These are phyloP conservation scores for Ophiostoma himal-ulmi DNA, from an alignment of 2,329 filamentous ascomycete species.

Conservation along the genomic window DNA sequence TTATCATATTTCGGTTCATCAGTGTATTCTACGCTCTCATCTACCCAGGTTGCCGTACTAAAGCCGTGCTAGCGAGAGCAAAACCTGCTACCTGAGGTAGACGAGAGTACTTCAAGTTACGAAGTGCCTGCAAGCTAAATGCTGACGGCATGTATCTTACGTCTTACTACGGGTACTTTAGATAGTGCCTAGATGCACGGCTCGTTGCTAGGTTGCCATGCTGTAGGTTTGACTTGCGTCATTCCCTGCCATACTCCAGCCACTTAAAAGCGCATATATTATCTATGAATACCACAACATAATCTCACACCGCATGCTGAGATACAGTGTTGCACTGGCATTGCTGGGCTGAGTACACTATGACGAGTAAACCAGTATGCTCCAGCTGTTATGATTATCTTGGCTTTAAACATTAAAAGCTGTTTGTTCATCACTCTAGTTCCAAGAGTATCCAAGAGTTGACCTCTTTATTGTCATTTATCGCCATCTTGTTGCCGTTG, in stretches of 20 bases:
- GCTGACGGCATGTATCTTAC: too few species aligned
- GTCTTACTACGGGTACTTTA: too few species aligned
- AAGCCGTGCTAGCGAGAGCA: neutral
- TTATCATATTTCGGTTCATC: too few species aligned
- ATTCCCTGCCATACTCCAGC: neutral
- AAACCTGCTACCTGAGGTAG: too few species aligned
- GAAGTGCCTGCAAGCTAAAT: too few species aligned
- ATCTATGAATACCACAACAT: neutral
- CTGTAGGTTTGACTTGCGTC: neutral
- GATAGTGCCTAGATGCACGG: too few species aligned
- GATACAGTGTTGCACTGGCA: neutral
- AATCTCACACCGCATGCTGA: neutral
- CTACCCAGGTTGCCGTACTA: neutral
- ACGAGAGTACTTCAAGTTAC: too few species aligned
- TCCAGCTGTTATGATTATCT: neutral
- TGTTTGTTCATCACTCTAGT: neutral
- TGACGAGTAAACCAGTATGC: neutral
- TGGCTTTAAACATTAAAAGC: neutral
- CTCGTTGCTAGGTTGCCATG: neutral
- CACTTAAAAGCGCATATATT: neutral
- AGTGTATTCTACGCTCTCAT: too few species aligned
- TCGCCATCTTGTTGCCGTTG: neutral
- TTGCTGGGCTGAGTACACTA: neutral
- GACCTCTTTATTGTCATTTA: neutral
- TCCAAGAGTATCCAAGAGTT: neutral